Evolutionary conservation across 345 rosid genomes (phyloP).

Genomic region (Gossypium ekmanianum): DNA sequence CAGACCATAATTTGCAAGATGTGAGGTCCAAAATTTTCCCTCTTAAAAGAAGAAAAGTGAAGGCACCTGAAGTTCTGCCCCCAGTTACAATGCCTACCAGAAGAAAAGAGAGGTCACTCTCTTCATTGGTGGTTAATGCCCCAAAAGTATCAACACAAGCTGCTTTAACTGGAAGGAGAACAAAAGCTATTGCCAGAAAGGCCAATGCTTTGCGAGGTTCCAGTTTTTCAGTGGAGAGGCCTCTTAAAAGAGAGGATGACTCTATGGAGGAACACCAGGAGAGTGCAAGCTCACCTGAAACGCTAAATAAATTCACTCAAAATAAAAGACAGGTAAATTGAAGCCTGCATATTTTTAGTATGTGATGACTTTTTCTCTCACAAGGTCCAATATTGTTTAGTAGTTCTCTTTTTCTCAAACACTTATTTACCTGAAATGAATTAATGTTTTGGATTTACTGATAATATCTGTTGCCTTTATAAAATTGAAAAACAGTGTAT

Average conservation of each 20-base stretch:
- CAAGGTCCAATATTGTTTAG: background rate
- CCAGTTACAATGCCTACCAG: conserved; percentile 58
- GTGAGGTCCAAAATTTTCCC: conserved; percentile 85
- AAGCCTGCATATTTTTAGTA: background rate
- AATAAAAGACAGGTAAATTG: conserved; percentile 64
- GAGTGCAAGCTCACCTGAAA: conserved; percentile 73
- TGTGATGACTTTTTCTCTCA: background rate
- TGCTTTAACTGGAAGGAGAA: conserved; percentile 70
- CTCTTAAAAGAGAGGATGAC: conserved; percentile 50
- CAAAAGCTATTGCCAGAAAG: conserved; percentile 56
- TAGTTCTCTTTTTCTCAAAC: background rate
- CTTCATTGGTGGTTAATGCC: conserved; percentile 80
- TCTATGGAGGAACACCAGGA: conserved; percentile 47
- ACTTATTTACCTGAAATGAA: background rate
- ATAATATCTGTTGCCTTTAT: conserved; percentile 2
- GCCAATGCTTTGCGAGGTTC: conserved; percentile 43
- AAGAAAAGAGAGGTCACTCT: conserved; percentile 95
- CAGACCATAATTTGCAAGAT: conserved; percentile 87
- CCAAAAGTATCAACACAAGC: conserved; percentile 67
- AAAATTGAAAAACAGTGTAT: conserved; percentile 41
- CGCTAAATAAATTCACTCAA: conserved; percentile 44
- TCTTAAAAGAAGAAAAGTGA: conserved; percentile 62
- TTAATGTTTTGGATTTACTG: conserved; percentile 3
- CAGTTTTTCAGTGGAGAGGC: conserved; percentile 42
- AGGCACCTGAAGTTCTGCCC: conserved; percentile 55